Percentiles rank a stretch among this genome's conserved stretches.
Conservation (phyloP, 768 basidiomycete genomes). For the Tephrocybe sp. region DNA sequence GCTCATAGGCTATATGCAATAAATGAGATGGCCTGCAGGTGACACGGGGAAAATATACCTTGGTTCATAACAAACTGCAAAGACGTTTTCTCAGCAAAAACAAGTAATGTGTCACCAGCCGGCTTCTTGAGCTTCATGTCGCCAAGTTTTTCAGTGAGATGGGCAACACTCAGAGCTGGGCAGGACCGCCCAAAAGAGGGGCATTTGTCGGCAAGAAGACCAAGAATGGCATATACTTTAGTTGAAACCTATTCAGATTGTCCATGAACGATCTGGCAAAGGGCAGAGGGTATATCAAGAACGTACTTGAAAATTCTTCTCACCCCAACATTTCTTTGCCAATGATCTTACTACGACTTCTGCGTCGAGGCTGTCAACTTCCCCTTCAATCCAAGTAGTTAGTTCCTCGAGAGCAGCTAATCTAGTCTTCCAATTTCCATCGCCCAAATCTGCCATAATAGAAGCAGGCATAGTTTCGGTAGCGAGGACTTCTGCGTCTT, state of each 20-base stretch:
- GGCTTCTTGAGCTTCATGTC: slow-evolving; percentile 97
- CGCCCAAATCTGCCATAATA: slow-evolving; percentile 71
- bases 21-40: neutral
- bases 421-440: slow-evolving; percentile 91
- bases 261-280: slow-evolving; percentile 2
- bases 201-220: slow-evolving; percentile 68
- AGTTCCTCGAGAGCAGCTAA: slow-evolving; percentile 86
- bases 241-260: slow-evolving; percentile 69
- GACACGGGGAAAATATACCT: slow-evolving; percentile 42
- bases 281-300: neutral
- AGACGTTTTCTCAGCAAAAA: slow-evolving; percentile 90
- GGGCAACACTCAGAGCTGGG: slow-evolving; percentile 74
- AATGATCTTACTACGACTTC: slow-evolving; percentile 87
- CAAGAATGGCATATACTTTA: slow-evolving; percentile 81
- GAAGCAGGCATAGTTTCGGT: slow-evolving; percentile 67
- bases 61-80: slow-evolving; percentile 92
- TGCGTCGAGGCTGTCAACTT: slow-evolving; percentile 66
- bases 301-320: slow-evolving; percentile 95
- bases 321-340: slow-evolving; percentile 93
- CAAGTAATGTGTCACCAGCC: slow-evolving; percentile 79
- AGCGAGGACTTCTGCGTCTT: slow-evolving; percentile 86
- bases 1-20: slow-evolving; percentile 73
- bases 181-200: slow-evolving; percentile 85
- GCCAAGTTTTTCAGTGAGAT: slow-evolving; percentile 91
- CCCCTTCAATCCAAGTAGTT: slow-evolving; percentile 74